A percentile compares a stretch with the other conserved stretches of the same genome.
phyloP scores from a whole-genome alignment of 2,329 filamentous ascomycete genomes.

The Colletotrichum liaoningense region DNA sequence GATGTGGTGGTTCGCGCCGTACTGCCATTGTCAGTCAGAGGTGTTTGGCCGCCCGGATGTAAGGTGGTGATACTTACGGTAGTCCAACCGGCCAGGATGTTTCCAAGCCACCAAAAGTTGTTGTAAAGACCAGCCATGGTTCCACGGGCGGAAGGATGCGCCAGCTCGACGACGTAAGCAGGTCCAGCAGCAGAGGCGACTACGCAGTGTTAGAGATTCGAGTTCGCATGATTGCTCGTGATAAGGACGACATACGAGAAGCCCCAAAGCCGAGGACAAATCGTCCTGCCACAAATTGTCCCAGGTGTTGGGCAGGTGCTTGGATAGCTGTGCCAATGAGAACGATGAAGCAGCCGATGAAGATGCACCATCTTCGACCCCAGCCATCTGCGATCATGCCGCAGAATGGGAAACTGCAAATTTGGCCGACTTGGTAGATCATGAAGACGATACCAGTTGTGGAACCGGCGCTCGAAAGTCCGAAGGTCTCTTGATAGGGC shows the following conservation, averaged over 20 bases:
- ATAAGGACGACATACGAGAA: constrained; percentile 41
- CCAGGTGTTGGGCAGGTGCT: constrained; percentile 50
- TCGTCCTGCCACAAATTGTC: constrained; percentile 53
- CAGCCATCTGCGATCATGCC: constrained; percentile 59
- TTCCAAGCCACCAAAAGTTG: constrained; percentile 41
- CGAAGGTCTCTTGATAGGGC: constrained; percentile 57
- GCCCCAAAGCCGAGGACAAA: constrained; percentile 66
- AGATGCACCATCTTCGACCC: constrained; percentile 63
- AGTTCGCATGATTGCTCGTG: background rate
- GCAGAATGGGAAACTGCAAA: constrained; percentile 60
- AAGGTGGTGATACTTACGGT: background rate
- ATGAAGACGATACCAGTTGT: constrained; percentile 57
- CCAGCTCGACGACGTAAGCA: constrained; percentile 71
- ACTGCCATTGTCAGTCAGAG: background rate
- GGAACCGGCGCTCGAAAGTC: constrained; percentile 54
- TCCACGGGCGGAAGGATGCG: constrained; percentile 71
- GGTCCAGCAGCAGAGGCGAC: constrained; percentile 69
- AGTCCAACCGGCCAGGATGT: constrained; percentile 58
- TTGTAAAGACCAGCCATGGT: constrained; percentile 59
- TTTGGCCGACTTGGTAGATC: constrained; percentile 60
- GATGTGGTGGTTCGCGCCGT: constrained; percentile 48
- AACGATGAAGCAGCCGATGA: constrained; percentile 59
- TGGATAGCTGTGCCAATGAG: constrained; percentile 60
- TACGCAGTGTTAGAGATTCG: background rate
- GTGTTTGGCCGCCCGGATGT: too few relatives aligned